phyloP scores from a whole-genome alignment of 2,329 filamentous ascomycete species.

The Dactylellina sp. region DNA sequence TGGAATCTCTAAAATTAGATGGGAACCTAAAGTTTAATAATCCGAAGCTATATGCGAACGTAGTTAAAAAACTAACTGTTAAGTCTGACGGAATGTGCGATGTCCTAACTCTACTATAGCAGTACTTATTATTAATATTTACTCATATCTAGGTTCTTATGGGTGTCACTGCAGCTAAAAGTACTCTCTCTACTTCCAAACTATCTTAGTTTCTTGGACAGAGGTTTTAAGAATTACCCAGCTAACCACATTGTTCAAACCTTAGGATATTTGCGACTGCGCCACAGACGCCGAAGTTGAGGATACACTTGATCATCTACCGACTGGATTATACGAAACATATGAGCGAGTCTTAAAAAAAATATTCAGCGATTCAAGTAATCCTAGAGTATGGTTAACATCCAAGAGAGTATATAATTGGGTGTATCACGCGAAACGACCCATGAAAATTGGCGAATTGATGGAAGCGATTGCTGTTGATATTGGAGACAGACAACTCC shows the following conservation, averaged over 20 bases:
- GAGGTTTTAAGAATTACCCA: no score
- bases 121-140: neutral
- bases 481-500: slow-evolving; percentile 9
- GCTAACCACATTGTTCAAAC: neutral
- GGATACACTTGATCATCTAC: slow-evolving; percentile 59
- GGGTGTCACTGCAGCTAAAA: slow-evolving; percentile 61
- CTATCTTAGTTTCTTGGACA: no score
- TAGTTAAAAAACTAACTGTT: slow-evolving; percentile 19
- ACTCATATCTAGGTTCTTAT: slow-evolving; percentile 61
- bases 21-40: slow-evolving; percentile 23
- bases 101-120: neutral
- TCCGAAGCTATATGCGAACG: slow-evolving; percentile 18
- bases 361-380: slow-evolving; percentile 6
- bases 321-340: slow-evolving; percentile 60
- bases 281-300: slow-evolving; percentile 60
- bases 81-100: slow-evolving; percentile 43
- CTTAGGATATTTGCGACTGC: slow-evolving; percentile 60
- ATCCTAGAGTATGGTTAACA: neutral
- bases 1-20: slow-evolving; percentile 1
- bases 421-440: slow-evolving; percentile 40
- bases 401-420: slow-evolving; percentile 31
- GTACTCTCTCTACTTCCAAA: no score
- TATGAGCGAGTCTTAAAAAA: slow-evolving; percentile 54
- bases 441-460: slow-evolving; percentile 23
- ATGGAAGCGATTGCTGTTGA: slow-evolving; percentile 39